phyloP scores from a whole-genome alignment of 768 basidiomycete species.

The Suillus decipiens region DNA sequence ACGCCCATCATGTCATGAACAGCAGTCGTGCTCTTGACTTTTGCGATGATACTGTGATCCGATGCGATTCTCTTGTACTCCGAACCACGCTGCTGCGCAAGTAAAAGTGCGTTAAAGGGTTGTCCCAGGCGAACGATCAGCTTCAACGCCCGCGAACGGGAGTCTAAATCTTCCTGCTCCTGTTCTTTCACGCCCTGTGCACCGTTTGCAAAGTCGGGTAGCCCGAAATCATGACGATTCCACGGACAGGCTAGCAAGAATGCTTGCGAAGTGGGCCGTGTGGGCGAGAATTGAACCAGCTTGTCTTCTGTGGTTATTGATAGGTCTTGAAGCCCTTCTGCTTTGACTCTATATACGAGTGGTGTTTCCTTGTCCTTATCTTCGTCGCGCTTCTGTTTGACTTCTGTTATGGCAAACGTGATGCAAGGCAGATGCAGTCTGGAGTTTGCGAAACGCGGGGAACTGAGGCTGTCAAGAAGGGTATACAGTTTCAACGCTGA shows the following conservation, averaged over 20 bases:
- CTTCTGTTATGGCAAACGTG: background rate
- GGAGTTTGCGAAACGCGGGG: background rate
- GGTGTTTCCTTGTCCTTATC: background rate
- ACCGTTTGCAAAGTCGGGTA: background rate
- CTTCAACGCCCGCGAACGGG: background rate
- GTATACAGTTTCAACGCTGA: background rate
- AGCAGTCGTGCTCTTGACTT: background rate
- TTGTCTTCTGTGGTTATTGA: background rate
- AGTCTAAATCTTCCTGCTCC: background rate
- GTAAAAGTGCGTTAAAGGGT: background rate
- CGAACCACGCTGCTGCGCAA: background rate
- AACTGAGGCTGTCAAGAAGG: background rate
- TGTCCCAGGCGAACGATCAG: background rate
- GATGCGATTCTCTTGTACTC: constrained; percentile 1
- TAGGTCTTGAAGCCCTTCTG: background rate
- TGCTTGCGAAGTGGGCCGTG: background rate
- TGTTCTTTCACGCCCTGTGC: background rate
- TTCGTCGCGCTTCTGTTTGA: background rate
- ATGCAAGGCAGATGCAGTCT: background rate
- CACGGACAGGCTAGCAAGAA: background rate
- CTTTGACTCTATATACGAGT: background rate
- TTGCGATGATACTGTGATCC: background rate
- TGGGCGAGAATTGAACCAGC: background rate
- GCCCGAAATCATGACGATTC: constrained; percentile 1
- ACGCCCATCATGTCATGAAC: background rate